Conservation (phyloP, 2,329 filamentous ascomycete species). For the Huntiella bhutanensis region DNA sequence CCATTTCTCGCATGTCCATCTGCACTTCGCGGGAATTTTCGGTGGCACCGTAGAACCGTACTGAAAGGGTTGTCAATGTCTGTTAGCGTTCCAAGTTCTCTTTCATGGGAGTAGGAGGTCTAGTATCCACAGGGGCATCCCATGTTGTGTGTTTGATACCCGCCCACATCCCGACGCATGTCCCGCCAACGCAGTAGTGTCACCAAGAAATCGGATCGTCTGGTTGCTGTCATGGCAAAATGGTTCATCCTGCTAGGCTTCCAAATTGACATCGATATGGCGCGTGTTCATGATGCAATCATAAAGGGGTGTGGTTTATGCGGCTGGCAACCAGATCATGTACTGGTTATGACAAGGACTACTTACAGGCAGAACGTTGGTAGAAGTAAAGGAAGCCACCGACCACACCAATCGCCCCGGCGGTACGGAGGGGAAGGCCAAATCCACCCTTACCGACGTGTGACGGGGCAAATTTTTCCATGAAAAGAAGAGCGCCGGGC, state of each 20-base stretch:
- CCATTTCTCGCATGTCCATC: constrained; percentile 98
- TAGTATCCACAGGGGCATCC: too few species aligned
- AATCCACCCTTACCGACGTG: constrained; percentile 70
- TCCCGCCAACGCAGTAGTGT: too few species aligned
- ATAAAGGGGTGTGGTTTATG: background rate
- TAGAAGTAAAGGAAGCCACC: constrained; percentile 78
- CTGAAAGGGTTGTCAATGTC: constrained; percentile 25
- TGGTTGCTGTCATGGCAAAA: too few species aligned
- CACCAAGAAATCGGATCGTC: too few species aligned
- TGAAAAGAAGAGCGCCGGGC: constrained; percentile 54
- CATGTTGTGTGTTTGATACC: too few species aligned
- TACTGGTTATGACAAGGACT: constrained; percentile 1
- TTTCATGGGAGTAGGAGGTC: background rate
- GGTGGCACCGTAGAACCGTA: constrained; percentile 85
- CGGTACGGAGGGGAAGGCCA: constrained; percentile 62
- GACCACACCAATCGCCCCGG: constrained; percentile 49
- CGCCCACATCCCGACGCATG: too few species aligned
- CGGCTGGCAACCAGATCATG: background rate
- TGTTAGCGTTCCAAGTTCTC: background rate
- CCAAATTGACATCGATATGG: background rate
- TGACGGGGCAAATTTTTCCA: constrained; percentile 74
- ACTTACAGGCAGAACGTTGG: constrained; percentile 62
- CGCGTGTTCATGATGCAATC: background rate
- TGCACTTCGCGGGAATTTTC: constrained; percentile 86
- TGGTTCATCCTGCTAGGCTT: background rate